phyloP scores from a whole-genome alignment of 257 asterid species.

The Henckelia pumila region DNA sequence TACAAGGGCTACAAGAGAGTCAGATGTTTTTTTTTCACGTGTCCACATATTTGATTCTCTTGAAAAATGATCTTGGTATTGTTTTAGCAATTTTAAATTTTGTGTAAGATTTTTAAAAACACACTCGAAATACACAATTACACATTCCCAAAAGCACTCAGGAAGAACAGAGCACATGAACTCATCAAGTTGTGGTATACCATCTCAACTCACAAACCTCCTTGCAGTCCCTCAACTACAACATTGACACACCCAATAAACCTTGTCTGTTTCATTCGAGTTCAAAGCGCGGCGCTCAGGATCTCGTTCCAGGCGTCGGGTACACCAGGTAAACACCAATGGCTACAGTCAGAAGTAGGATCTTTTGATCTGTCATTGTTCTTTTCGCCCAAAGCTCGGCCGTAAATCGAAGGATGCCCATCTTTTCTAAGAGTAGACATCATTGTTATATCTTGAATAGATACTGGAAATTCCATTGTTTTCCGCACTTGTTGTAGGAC shows the following conservation, averaged over 20 bases:
- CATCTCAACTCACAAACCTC: no score
- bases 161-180: constrained; percentile 1
- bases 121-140: no score
- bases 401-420: constrained; percentile 88
- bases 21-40: no score
- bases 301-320: constrained; percentile 91
- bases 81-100: no score
- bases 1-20: no score
- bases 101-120: no score
- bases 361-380: constrained; percentile 41
- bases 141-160: no score
- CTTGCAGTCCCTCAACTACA: no score
- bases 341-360: constrained; percentile 67
- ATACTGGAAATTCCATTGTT: constrained; percentile 64
- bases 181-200: no score
- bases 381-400: constrained; percentile 44
- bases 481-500: constrained; percentile 52
- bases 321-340: constrained; percentile 93
- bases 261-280: neutral
- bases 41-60: no score
- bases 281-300: constrained; percentile 54
- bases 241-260: neutral
- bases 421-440: constrained; percentile 67
- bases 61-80: no score
- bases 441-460: constrained; percentile 57